Evolutionary conservation across 805 yeast species (phyloP).

Genomic region (Martiniozyma abietophila): DNA sequence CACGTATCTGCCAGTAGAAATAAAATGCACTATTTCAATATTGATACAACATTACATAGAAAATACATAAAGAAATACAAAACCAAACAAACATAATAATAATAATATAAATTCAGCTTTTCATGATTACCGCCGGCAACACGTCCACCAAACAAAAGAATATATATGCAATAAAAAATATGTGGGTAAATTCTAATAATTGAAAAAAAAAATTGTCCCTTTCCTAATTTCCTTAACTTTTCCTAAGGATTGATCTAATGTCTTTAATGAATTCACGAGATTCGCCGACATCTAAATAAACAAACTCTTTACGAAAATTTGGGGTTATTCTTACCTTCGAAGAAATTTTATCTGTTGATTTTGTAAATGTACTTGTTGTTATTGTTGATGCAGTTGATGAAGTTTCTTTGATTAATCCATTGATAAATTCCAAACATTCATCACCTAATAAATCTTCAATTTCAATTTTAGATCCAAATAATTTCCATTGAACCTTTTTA

Average conservation of each 20-base stretch:
- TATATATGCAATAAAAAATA: not conserved
- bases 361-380: conserved; percentile 2
- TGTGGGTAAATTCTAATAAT: not conserved
- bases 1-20: no score
- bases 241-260: conserved; percentile 32
- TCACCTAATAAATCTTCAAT: conserved; percentile 33
- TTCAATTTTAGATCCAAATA: conserved; percentile 43
- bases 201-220: not conserved
- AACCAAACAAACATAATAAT: conserved; percentile 1
- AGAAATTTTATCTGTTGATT: conserved; percentile 2
- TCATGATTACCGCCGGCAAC: no score
- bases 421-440: conserved; percentile 24
- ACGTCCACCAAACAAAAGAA: not conserved
- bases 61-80: no score
- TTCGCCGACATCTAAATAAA: conserved; percentile 40
- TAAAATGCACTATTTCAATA: no score
- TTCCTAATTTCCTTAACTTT: conserved; percentile 3
- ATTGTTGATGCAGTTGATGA: conserved; percentile 2
- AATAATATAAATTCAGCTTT: no score
- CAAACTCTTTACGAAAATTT: conserved; percentile 17
- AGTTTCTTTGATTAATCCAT: conserved; percentile 3
- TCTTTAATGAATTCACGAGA: conserved; percentile 38
- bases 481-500: conserved; percentile 36
- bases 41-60: no score
- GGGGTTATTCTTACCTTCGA: no score